Conservation (phyloP, 495 filamentous ascomycete species). For the Articulospora tetracladia region DNA sequence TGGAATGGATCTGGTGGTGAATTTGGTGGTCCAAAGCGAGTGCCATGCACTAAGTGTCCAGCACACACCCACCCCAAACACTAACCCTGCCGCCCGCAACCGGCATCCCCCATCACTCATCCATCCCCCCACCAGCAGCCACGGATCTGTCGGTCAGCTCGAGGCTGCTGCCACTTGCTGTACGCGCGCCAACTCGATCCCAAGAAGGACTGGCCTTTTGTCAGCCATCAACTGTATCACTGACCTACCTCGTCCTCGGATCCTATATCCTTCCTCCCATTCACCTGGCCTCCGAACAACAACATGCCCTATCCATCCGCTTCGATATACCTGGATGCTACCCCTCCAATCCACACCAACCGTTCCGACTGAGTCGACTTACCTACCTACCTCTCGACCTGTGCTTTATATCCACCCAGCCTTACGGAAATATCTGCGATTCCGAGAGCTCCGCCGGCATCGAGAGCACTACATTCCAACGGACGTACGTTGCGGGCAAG, state of each 20-base stretch:
- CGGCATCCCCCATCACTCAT: background rate
- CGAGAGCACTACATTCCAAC: conserved; percentile 4
- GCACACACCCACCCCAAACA: no score
- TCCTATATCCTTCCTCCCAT: background rate
- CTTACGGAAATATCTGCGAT: background rate
- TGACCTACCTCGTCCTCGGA: background rate
- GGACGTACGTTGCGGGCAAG: background rate
- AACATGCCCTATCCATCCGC: background rate
- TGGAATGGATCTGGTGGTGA: no score
- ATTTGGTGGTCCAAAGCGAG: no score
- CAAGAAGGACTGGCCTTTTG: background rate
- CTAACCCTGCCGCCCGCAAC: no score
- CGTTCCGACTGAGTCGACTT: background rate
- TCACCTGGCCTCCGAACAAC: background rate
- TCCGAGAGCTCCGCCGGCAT: conserved; percentile 11
- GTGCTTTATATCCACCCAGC: no score
- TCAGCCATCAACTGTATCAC: background rate
- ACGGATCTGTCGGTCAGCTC: background rate
- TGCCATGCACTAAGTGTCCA: no score
- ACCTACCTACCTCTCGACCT: background rate
- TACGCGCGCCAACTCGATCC: background rate
- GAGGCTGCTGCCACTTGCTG: background rate
- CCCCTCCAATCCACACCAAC: background rate
- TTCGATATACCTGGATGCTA: background rate
- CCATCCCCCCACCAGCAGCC: background rate